Percentiles rank a stretch among this genome's conserved stretches.
Evolutionary conservation across 2,329 filamentous ascomycete genomes (phyloP).

Genomic region (Calycina marina): DNA sequence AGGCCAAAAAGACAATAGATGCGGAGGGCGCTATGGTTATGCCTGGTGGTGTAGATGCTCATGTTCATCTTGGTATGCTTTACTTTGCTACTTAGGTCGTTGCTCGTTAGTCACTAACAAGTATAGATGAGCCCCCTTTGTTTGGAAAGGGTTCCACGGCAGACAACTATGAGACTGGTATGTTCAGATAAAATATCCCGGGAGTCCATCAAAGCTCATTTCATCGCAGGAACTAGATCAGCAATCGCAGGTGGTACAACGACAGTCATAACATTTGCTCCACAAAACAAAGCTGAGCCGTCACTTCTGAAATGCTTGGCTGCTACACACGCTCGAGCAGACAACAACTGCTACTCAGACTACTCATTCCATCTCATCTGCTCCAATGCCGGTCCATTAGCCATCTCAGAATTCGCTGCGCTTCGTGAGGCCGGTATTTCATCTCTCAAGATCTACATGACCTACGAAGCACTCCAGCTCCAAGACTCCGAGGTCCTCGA

Average conservation of each 20-base stretch:
- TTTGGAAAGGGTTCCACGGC: slow-evolving; percentile 4
- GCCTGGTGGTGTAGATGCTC: slow-evolving; percentile 6
- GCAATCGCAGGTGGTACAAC: slow-evolving; percentile 43
- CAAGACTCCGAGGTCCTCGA: slow-evolving; percentile 27
- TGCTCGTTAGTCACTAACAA: not conserved
- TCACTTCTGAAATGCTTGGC: slow-evolving; percentile 29
- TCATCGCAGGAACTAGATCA: slow-evolving; percentile 3
- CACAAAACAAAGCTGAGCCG: slow-evolving; percentile 29
- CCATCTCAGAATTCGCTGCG: slow-evolving; percentile 21
- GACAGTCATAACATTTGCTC: slow-evolving; percentile 42
- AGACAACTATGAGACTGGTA: slow-evolving; percentile 6
- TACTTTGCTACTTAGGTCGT: not conserved
- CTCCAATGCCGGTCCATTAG: slow-evolving; percentile 25
- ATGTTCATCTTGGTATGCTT: slow-evolving; percentile 2
- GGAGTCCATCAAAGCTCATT: not conserved
- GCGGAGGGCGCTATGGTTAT: slow-evolving; percentile 31
- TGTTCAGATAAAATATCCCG: too few species aligned
- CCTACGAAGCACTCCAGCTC: slow-evolving; percentile 27
- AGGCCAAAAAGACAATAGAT: slow-evolving; percentile 23
- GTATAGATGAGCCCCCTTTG: slow-evolving; percentile 3
- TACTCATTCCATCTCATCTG: slow-evolving; percentile 34
- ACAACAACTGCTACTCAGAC: slow-evolving; percentile 31
- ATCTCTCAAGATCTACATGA: slow-evolving; percentile 31
- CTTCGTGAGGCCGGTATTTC: slow-evolving; percentile 26
- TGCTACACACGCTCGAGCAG: slow-evolving; percentile 28